These are phyloP conservation scores for Catenaria anguillulae DNA, from an alignment of 371 early-diverging fungal genomes.

Conservation along the genomic window DNA sequence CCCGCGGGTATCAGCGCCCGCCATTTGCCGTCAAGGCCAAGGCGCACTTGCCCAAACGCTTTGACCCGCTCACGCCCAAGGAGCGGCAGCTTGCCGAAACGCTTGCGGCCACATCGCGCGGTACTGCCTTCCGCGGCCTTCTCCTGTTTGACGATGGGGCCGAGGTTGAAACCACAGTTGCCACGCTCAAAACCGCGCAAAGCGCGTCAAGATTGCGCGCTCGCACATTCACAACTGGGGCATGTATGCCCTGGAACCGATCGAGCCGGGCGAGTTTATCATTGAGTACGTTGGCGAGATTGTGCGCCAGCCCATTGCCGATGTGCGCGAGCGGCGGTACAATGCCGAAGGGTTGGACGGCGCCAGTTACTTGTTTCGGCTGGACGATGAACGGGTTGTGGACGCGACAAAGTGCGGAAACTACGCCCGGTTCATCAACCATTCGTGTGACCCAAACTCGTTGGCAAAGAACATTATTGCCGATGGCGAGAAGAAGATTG, in stretches of 20 bases:
- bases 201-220: constrained; percentile 72
- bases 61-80: neutral
- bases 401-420: constrained; percentile 98
- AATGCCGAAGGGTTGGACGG: constrained; percentile 77
- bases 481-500: constrained; percentile 78
- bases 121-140: too few relatives aligned
- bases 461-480: constrained; percentile 79
- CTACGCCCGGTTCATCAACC: constrained; percentile 63
- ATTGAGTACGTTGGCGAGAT: constrained; percentile 98
- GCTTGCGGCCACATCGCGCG: neutral
- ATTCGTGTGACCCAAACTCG: constrained; percentile 72
- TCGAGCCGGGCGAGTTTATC: constrained; percentile 84
- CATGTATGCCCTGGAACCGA: constrained; percentile 78
- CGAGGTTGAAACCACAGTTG: too few relatives aligned
- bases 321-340: constrained; percentile 84
- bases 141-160: too few relatives aligned
- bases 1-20: neutral
- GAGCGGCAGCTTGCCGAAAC: neutral
- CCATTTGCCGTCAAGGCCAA: neutral
- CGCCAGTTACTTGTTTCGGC: constrained; percentile 85
- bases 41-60: neutral
- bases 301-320: constrained; percentile 88
- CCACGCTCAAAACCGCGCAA: constrained; percentile 78
- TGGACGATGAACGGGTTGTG: constrained; percentile 88
- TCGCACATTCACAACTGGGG: constrained; percentile 94